Base-by-base conservation (phyloP, 2,329 filamentous ascomycete species). In the Fusarium mexicanum region DNA sequence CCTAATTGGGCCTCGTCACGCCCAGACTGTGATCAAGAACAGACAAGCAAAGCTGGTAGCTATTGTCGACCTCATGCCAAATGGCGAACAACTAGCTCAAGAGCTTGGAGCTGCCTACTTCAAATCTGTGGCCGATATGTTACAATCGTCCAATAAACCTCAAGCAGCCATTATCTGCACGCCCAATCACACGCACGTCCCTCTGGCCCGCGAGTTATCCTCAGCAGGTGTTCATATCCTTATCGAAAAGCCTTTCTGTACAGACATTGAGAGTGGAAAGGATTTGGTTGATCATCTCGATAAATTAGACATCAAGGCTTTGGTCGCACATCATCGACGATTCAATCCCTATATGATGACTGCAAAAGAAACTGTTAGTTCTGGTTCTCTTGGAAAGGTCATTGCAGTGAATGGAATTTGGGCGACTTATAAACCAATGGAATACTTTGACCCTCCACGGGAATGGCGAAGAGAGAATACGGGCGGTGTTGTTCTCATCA, bases 141-240 rank as follows among this genome's bases (percentile, higher is more conserved):
- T 90, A 1, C 71, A 78, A 10, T 83, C 82, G 0, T 37, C 72
- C 12, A 82, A 80, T 48, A 82, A 80, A n/a, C 87, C 88, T 17
- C 84, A 88, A 55, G 88, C 85, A 41, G 88, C 88, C 29, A 86
- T 91, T 46, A 84, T 91, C 55, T 89, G 88, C 82, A 91, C 89
- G 0, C 89, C 89, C 6, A 91, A 90, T 73, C 84, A 87, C 73
- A 90, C 87, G 0, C 89, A 91, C 67, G 88, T 89, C 9, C 57
- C 85, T 0, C 68, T 90, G 3, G 81, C 87, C 6, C 84, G 83
- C n/a, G 82, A 86, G 44, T 81, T 91, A 3, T 81, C 89, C 4
- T 74, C 81, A 0, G 82, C 79, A 1, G 86, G 85, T 2, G 79
- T 90, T n/a, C 86, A 89, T 59, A 81, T 90, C 2, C 82, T 91